Evolutionary conservation across 176 grass and related monocot species (phyloP).

Genomic region (Bonia amplexicaulis): DNA sequence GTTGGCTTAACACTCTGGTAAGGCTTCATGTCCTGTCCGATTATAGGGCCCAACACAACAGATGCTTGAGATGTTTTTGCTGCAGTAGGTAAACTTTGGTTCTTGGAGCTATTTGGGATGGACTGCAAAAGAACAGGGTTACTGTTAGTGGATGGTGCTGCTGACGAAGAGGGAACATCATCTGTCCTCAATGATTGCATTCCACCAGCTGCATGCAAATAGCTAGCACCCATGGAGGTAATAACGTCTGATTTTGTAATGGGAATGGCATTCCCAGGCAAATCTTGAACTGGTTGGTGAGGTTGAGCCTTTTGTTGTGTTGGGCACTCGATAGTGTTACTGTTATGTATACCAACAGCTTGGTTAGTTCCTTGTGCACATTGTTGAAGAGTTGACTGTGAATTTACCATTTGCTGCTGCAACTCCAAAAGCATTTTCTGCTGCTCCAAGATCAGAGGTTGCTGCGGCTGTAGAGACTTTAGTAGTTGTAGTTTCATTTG

Average conservation of each 20-base stretch:
- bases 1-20: constrained; percentile 34
- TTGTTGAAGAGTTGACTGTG: constrained; percentile 40
- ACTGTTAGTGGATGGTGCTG: constrained; percentile 45
- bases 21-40: constrained; percentile 35
- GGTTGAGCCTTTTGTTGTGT: constrained; percentile 39
- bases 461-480: constrained; percentile 46
- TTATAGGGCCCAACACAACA: constrained; percentile 33
- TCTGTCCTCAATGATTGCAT: constrained; percentile 35
- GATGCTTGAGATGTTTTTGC: constrained; percentile 56
- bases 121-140: constrained; percentile 43
- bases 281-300: constrained; percentile 38
- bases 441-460: constrained; percentile 40
- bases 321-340: constrained; percentile 24
- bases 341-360: constrained; percentile 27
- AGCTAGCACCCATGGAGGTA: constrained; percentile 38
- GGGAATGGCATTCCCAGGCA: constrained; percentile 13
- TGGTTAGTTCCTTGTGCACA: constrained; percentile 34
- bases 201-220: constrained; percentile 32
- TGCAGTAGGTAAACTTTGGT: constrained; percentile 30
- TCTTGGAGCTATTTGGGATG: constrained; percentile 42
- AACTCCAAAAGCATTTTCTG: constrained; percentile 60
- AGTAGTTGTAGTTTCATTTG: constrained; percentile 62
- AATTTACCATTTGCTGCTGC: constrained; percentile 51
- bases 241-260: constrained; percentile 35
- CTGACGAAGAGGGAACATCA: constrained; percentile 50